Conservation (phyloP, 169 alveolate species). For the Theileria sp. region DNA sequence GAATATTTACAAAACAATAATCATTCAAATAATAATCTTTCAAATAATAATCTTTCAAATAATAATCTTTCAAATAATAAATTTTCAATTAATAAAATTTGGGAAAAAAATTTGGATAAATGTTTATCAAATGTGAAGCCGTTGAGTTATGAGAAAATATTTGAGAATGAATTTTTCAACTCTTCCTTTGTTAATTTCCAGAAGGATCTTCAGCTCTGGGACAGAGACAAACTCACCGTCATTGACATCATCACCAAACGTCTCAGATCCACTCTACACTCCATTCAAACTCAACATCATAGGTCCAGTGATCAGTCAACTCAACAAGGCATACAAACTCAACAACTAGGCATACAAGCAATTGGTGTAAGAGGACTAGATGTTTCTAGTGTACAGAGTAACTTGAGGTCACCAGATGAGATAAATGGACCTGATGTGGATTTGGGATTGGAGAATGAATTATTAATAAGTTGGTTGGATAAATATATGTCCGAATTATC, state of each 20-base stretch:
- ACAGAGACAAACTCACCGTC: conserved; percentile 51
- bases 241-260: conserved; percentile 53
- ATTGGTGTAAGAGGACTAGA: no score
- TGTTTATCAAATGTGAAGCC: neutral
- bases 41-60: no score
- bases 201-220: conserved; percentile 67
- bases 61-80: no score
- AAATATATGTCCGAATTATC: conserved; percentile 10
- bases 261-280: neutral
- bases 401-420: no score
- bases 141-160: neutral
- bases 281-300: no score
- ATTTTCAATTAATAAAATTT: no score
- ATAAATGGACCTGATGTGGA: conserved; percentile 36
- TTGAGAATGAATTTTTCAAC: conserved; percentile 11
- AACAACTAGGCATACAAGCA: no score
- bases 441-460: conserved; percentile 44
- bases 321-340: no score
- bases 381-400: no score
- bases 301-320: no score
- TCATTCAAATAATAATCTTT: no score
- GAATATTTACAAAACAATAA: no score
- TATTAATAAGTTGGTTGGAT: conserved; percentile 57
- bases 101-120: neutral
- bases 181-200: conserved; percentile 20